These are phyloP conservation scores for Saturnispora mendoncae DNA, from an alignment of 805 yeast genomes.

Conservation along the genomic window DNA sequence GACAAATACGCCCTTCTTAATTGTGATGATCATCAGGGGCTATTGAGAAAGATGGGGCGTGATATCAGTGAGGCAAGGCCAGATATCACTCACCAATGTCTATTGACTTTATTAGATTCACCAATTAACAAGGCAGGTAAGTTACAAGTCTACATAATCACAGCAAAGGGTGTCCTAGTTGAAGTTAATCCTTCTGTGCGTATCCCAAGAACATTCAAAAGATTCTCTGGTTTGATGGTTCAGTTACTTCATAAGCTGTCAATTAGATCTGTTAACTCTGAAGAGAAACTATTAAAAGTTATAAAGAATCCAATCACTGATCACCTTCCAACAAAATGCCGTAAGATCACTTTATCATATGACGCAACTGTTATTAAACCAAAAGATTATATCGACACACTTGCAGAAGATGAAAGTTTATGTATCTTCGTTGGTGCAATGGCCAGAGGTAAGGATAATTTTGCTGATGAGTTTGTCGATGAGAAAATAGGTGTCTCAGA, in stretches of 20 bases:
- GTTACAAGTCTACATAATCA: constrained; percentile 91
- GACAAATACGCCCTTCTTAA: constrained; percentile 90
- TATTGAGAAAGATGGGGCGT: constrained; percentile 89
- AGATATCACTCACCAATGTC: constrained; percentile 98
- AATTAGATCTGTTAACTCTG: constrained; percentile 89
- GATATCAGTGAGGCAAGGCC: constrained; percentile 98
- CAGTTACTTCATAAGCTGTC: constrained; percentile 88
- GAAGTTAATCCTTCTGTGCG: constrained; percentile 96
- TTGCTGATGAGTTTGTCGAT: constrained; percentile 95
- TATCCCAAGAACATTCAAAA: constrained; percentile 95
- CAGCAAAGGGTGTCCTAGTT: constrained; percentile 87
- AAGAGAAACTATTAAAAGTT: constrained; percentile 86
- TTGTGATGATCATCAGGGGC: constrained; percentile 98
- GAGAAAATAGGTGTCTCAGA: constrained; percentile 94
- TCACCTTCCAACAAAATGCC: constrained; percentile 92
- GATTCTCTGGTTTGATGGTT: constrained; percentile 97
- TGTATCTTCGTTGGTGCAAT: constrained; percentile 99
- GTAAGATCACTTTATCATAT: constrained; percentile 83
- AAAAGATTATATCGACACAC: constrained; percentile 72
- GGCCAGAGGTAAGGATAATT: constrained; percentile 97
- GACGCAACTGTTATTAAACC: constrained; percentile 86
- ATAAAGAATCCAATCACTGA: constrained; percentile 96
- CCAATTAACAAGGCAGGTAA: constrained; percentile 97
- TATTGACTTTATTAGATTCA: constrained; percentile 88
- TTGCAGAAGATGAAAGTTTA: constrained; percentile 84